Evolutionary conservation across 768 basidiomycete genomes (phyloP).

Genomic region (Tulasnella sp.): DNA sequence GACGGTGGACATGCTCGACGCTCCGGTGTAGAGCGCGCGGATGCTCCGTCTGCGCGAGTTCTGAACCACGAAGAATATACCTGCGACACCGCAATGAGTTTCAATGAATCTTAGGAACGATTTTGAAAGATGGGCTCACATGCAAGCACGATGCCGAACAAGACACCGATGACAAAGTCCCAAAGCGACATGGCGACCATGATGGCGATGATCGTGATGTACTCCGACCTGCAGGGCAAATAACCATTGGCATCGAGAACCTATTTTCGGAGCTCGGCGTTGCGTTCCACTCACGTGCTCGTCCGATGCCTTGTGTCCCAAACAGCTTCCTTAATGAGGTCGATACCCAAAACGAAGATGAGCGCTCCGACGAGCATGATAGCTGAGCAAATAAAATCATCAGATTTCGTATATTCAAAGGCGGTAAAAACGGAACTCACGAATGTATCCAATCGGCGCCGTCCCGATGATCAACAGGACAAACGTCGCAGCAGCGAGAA

Average conservation of each 20-base stretch:
- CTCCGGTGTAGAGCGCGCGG: constrained; percentile 69
- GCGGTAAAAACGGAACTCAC: constrained; percentile 34
- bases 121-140: constrained; percentile 42
- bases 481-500: constrained; percentile 67
- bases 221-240: constrained; percentile 45
- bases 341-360: constrained; percentile 89
- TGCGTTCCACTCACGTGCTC: constrained; percentile 44
- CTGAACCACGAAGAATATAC: constrained; percentile 94
- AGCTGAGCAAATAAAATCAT: constrained; percentile 34
- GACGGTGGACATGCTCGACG: constrained; percentile 80
- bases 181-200: constrained; percentile 87
- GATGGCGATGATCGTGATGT: constrained; percentile 73
- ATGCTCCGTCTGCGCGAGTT: constrained; percentile 81
- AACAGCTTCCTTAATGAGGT: constrained; percentile 87
- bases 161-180: constrained; percentile 90
- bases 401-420: not conserved
- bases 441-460: constrained; percentile 81
- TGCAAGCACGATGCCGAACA: constrained; percentile 85
- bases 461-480: constrained; percentile 73
- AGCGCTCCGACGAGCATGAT: constrained; percentile 85
- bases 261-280: not conserved
- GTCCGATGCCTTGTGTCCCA: constrained; percentile 93
- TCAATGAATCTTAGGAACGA: not conserved
- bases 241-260: not conserved
- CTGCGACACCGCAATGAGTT: constrained; percentile 27